Evolutionary conservation across 768 basidiomycete species (phyloP), one percentile per base, ranked within the genome.

Genomic region (Rhodotorula diobovata): DNA sequence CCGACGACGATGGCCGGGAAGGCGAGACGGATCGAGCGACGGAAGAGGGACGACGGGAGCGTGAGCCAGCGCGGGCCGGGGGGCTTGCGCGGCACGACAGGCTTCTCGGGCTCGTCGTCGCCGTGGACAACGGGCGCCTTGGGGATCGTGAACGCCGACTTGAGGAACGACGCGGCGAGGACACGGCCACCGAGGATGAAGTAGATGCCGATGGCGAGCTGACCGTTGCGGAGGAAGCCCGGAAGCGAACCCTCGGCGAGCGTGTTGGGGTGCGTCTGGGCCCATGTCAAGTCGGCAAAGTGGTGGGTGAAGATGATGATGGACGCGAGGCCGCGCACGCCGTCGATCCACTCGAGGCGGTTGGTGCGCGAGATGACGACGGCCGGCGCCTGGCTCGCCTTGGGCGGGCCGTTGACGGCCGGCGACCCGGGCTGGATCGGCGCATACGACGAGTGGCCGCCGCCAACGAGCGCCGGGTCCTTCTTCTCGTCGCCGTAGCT

Each of bases 301-400:
- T 78, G 77, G 64, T 79, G 78, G 48, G 77, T 76, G 77, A 79
- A 79, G 74, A 79, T 79, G 76, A 79, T 70, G 68, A 79, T 50
- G n/a, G 75, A 75, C 18, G 78, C 78, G 61, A 78, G 60, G 61
- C 78, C 78, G 32, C 78, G 72, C 14, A 79, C 63, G 45, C 78
- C 78, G 63, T 79, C 78, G 62, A 79, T 79, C 78, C 78, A 79
- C 56, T 76, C 77, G 67, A 78, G 70, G 35, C 78, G 77, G 69
- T 78, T 79, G 51, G 71, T 74, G 43, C 78, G 64, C 32, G 63
- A 67, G 64, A 78, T 68, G 57, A 78, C 70, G 64, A 78, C 77
- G 14, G 75, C 70, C 15, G 76, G 73, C 16, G 66, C 45, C 5
- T 53, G 55, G 30, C 56, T 57, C n/a, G 51, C 9, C 61, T 77